Base-by-base conservation (phyloP, 1,284 basidiomycete genomes). In the Apiotrichum gamsii region DNA sequence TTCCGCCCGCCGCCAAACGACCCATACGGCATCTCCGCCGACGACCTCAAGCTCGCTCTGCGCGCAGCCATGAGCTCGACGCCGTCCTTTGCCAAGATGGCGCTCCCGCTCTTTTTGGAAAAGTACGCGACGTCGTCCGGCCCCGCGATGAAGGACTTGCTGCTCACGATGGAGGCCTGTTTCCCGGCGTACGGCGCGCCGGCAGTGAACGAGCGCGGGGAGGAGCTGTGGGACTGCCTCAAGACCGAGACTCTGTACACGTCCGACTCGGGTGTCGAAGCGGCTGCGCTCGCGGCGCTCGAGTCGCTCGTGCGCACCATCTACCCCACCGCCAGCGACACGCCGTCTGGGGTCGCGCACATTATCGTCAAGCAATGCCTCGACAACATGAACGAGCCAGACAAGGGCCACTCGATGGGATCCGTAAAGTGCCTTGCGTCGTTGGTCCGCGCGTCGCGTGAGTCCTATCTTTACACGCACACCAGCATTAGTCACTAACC, bases 191-290 rank as follows among this genome's bases (percentile, higher is more conserved):
- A 93, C 65, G 91, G 90, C 3, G 61, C 80, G 0, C 70, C 72
- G 1, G 72, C 82, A 1, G 82, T 82, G 5, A 76, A 77, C 9
- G 77, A 78, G 18, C 79, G 80, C 52, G 85, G 84, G 0, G 77
- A 77, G 3, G 85, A 89, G 53, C 72, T 95, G 19, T 94, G 90
- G 87, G 90, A 85, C 66, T 78, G 83, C 1, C 71, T 95, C 28
- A 91, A 88, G 64, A 78, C 94, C 16, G 91, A 95, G 89, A 85
- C 95, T 24, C 87, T 94, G 68, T 90, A 94, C 76, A 87, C 91
- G 0, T 84, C 83, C 5, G 89, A 95, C 65, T 49, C 72, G 6
- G 70, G 78, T 16, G 86, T 86, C 9, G 86, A 91, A 65, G 74
- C 76, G 35, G 79, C 82, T 40, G 85, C 90, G 0, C 73, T 94